Base-by-base conservation (phyloP, 768 basidiomycete species). In the Boletus vermiculosoides region DNA sequence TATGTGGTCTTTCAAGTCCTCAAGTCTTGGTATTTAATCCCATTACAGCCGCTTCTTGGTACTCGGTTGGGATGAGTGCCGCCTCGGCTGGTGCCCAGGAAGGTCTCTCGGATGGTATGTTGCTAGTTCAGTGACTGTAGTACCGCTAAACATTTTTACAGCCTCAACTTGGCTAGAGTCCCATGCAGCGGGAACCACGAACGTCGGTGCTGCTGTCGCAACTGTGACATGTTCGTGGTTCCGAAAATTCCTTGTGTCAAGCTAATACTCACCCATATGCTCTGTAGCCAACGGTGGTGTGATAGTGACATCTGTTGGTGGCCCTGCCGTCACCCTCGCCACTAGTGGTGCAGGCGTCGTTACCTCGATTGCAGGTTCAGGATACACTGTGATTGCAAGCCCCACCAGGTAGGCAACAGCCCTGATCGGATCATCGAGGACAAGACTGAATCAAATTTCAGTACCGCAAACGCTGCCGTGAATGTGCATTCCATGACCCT, bases 321-420 rank as follows among this genome's bases (percentile, higher is more conserved):
- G 86, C 12, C 62, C 76, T 44, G 86, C 79, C 1, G 71, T 87
- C 55, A 88, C 86, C 0, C 76, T 89, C 20, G 86, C 84, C 28
- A 41, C 77, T 64, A 65, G 68, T 50, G 72, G 71, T 33, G 68
- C 57, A 7, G 74, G 73, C 16, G 73, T 74, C 16, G 74, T 71
- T 9, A 86, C 84, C 30, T 77, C 80, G 20, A 78, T 76, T 58
- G 82, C 77, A 25, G 85, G 85, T 36, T 77, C 78, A 9, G 25
- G 5, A 25, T 25, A 25, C 25, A 25, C 25, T 25, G 74, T 78
- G 22, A 79, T 80, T 28, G 45, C 61, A 18, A 55, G 41, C 23
- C 20, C 60, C 28, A 67, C 60, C 15, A 49, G 58, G 68, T 63
- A 31, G 52, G 63, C 9, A 40, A 40, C 20, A 41, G 4, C 23